phyloP scores from a whole-genome alignment of 495 filamentous ascomycete species.

The Mytilinidion resinicola region DNA sequence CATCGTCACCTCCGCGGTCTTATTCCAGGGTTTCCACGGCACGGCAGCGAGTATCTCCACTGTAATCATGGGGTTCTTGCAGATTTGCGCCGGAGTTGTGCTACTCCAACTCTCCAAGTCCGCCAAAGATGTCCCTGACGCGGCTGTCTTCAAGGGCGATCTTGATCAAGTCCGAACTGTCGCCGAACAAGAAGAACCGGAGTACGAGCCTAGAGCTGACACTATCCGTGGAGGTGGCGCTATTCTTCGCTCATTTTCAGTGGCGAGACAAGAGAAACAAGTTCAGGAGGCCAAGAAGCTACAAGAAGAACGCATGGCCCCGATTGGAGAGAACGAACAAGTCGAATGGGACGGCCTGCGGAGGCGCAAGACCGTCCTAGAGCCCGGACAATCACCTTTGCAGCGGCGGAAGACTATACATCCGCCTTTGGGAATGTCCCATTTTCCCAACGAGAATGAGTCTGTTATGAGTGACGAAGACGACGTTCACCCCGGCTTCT shows the following conservation, averaged over 20 bases:
- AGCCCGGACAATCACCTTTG: conserved; percentile 37
- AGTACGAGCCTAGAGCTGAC: conserved; percentile 92
- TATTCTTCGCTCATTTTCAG: conserved; percentile 78
- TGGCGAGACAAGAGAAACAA: conserved; percentile 69
- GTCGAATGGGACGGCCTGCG: conserved; percentile 93
- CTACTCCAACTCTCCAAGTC: conserved; percentile 95
- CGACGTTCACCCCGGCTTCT: conserved; percentile 42
- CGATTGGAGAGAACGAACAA: conserved; percentile 67
- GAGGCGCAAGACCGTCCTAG: conserved; percentile 66
- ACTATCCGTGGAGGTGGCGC: conserved; percentile 89
- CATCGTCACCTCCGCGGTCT: conserved; percentile 84
- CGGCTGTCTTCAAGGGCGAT: conserved; percentile 87
- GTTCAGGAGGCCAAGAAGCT: conserved; percentile 72
- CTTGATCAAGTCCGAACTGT: conserved; percentile 92
- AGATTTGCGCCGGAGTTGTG: conserved; percentile 95
- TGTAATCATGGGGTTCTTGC: conserved; percentile 87
- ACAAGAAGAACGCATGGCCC: conserved; percentile 71
- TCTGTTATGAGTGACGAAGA: conserved; percentile 42
- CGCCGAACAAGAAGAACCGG: conserved; percentile 87
- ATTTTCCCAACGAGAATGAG: conserved; percentile 55
- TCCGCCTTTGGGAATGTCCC: conserved; percentile 83
- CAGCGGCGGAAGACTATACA: conserved; percentile 51
- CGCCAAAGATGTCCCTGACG: conserved; percentile 91
- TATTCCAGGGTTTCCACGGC: conserved; percentile 94
- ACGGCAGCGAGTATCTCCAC: conserved; percentile 73